Evolutionary conservation across 768 basidiomycete species (phyloP), one percentile per base, ranked within the genome.

Genomic region (Botryobasidium botryosum): DNA sequence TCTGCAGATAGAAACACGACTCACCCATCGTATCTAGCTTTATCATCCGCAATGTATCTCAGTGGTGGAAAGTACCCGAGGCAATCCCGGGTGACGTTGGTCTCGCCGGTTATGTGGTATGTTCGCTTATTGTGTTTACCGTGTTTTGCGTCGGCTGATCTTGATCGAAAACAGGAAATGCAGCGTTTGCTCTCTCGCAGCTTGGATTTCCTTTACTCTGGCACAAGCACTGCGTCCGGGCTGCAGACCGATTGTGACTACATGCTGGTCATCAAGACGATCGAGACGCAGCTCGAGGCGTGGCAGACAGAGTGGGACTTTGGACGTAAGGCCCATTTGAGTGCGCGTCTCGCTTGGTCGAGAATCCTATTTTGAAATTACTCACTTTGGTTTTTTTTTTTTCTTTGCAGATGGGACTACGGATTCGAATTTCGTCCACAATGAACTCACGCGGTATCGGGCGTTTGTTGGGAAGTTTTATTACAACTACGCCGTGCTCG

Each of bases 171-270:
- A 18, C 54, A 83, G 77, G 85, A 87, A 55, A 62, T 92, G 13
- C 91, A 94, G 66, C 80, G 85, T 44, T 81, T 91, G 48, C 67
- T 92, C 36, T 83, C 83, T 21, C 71, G 92, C 39, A 81, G 83
- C 51, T 67, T 97, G 35, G 92, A 97, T 59, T 72, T 91, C 50
- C 64, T 97, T 32, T 92, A 96, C 62, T 81, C 85, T 4, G 77
- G 75, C 13, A 84, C 78, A 7, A 74, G 70, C 35, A 71, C 83
- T 6, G 65, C 77, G 0, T 88, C 85, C 2, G 92, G 91, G 4
- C 64, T 97, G 35, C 80, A 87, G 47, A 67, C 72, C 3, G 74
- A 87, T 53, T 77, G 77, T 50, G 88, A 97, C 56, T 96, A 91
- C 61, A 61, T 85, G 50, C 65, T 86, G 41, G 66, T 86, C 44